A percentile compares a stretch with the other conserved stretches of the same genome.
Evolutionary conservation across 1,284 basidiomycete species (phyloP).

Genomic region (Rhodotorula sp.): DNA sequence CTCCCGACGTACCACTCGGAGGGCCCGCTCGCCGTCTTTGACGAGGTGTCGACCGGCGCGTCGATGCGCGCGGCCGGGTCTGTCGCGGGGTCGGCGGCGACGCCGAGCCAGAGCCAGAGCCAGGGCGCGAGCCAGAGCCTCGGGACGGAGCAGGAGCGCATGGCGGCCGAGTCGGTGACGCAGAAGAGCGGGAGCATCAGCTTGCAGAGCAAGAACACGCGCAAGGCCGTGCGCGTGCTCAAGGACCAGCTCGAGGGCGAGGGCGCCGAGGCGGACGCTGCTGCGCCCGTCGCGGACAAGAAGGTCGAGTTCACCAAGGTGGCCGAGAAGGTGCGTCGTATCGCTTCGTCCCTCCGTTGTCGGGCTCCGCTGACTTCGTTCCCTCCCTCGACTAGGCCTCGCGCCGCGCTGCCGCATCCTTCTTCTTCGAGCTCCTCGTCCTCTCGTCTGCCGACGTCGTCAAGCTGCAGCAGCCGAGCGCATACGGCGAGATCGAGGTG

Average conservation of each 20-base stretch:
- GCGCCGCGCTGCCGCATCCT: conserved; percentile 84
- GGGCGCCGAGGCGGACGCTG: conserved; percentile 46
- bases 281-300: conserved; percentile 56
- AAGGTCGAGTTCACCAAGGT: conserved; percentile 70
- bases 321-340: conserved; percentile 64
- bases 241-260: conserved; percentile 65
- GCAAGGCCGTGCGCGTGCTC: conserved; percentile 82
- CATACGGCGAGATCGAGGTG: conserved; percentile 83
- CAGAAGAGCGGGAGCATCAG: conserved; percentile 32
- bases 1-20: conserved; percentile 23
- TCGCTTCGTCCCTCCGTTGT: neutral
- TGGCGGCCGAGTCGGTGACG: conserved; percentile 12
- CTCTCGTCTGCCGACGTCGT: conserved; percentile 89
- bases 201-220: conserved; percentile 67
- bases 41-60: conserved; percentile 23
- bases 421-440: conserved; percentile 97
- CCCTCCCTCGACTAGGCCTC: conserved; percentile 62
- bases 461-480: conserved; percentile 66
- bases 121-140: conserved; percentile 25
- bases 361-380: neutral
- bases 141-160: conserved; percentile 32
- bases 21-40: conserved; percentile 38
- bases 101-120: conserved; percentile 12
- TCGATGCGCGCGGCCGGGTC: neutral
- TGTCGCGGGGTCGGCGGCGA: neutral